Evolutionary conservation across 2,329 filamentous ascomycete genomes (phyloP).

Genomic region (Fusarium begoniae): DNA sequence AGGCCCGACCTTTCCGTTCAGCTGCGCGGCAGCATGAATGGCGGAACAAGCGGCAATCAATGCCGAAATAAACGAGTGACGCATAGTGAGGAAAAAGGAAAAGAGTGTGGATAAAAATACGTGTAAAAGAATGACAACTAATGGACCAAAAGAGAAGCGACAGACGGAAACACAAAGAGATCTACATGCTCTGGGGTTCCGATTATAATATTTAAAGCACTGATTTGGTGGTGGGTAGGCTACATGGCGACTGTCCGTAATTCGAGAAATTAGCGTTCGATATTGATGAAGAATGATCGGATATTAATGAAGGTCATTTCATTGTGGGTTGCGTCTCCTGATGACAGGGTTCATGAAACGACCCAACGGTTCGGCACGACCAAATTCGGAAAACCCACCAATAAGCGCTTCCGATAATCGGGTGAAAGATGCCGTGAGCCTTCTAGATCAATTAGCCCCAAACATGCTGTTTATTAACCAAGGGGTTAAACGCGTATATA

Average conservation of each 20-base stretch:
- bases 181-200: background rate
- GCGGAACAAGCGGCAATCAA: constrained; percentile 27
- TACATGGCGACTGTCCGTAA: accelerated
- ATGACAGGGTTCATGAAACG: background rate
- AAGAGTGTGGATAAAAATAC: background rate
- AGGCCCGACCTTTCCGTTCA: constrained; percentile 31
- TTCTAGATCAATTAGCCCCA: background rate
- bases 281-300: background rate
- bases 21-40: constrained; percentile 31
- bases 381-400: background rate
- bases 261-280: background rate
- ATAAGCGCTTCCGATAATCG: background rate
- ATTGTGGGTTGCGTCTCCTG: background rate
- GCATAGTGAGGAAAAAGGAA: background rate
- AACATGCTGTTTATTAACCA: background rate
- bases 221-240: background rate
- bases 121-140: background rate
- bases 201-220: background rate
- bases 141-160: background rate
- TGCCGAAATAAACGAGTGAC: constrained; percentile 20
- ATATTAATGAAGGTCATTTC: background rate
- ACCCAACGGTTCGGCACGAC: background rate
- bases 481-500: background rate
- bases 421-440: background rate
- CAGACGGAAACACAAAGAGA: background rate